Conservation (phyloP, 2,329 filamentous ascomycete genomes). For the Geoglossum cookeanum region DNA sequence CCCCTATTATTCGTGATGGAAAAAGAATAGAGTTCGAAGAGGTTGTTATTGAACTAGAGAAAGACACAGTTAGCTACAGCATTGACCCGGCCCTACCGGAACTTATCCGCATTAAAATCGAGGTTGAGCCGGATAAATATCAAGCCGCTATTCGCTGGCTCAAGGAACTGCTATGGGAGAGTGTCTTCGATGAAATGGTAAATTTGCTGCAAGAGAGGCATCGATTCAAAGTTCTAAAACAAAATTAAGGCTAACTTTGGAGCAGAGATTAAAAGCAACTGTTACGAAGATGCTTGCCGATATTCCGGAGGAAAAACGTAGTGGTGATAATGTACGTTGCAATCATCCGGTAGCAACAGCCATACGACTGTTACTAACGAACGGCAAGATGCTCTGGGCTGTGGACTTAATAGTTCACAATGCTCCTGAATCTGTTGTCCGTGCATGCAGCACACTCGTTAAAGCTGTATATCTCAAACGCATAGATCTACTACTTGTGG, state of each 20-base stretch:
- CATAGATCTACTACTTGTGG: slow-evolving; percentile 60
- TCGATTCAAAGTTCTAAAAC: slow-evolving; percentile 7
- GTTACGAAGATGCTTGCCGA: slow-evolving; percentile 75
- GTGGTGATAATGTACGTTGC: slow-evolving; percentile 38
- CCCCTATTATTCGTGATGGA: slow-evolving; percentile 61
- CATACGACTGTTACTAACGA: background rate
- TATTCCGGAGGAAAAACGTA: slow-evolving; percentile 79
- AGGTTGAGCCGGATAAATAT: slow-evolving; percentile 80
- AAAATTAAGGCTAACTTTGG: background rate
- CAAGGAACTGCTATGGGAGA: slow-evolving; percentile 68
- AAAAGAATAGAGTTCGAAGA: slow-evolving; percentile 72
- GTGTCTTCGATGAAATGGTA: slow-evolving; percentile 59
- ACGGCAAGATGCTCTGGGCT: slow-evolving; percentile 34
- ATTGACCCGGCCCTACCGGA: slow-evolving; percentile 56
- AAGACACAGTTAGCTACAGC: slow-evolving; percentile 71
- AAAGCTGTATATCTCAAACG: slow-evolving; percentile 76
- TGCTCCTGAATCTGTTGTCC: slow-evolving; percentile 53
- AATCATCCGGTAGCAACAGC: background rate
- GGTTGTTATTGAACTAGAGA: slow-evolving; percentile 76
- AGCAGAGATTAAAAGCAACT: slow-evolving; percentile 34
- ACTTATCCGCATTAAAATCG: slow-evolving; percentile 62
- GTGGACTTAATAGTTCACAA: slow-evolving; percentile 63
- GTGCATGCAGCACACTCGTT: slow-evolving; percentile 65
- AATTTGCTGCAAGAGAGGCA: background rate
- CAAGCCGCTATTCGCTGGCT: slow-evolving; percentile 66